Conservation (phyloP, 352 stramenopile genomes). For the Blastocystis sp. region DNA sequence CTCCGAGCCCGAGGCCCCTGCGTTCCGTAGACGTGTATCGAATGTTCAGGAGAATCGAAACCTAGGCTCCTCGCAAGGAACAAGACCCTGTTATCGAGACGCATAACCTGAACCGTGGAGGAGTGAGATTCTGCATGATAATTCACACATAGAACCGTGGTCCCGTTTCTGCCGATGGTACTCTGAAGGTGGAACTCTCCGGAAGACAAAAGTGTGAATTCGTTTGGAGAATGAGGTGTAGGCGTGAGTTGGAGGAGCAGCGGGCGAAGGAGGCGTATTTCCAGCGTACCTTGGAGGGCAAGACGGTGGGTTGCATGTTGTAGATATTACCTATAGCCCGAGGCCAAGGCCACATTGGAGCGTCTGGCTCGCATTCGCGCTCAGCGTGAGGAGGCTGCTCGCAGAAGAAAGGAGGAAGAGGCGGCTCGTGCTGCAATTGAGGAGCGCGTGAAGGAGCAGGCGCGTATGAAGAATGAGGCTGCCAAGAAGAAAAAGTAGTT, state of each 20-base stretch:
- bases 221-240: not conserved
- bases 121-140: not conserved
- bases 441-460: conserved; percentile 19
- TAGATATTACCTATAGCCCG: not conserved
- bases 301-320: not conserved
- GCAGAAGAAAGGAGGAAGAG: conserved; percentile 53
- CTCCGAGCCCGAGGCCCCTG: not conserved
- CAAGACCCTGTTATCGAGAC: not conserved
- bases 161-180: not conserved
- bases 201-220: conserved; percentile 31
- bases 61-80: not conserved
- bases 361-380: conserved; percentile 27
- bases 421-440: not conserved
- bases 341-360: conserved; percentile 44
- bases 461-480: conserved; percentile 5
- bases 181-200: conserved; percentile 18
- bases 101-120: not conserved
- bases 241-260: conserved; percentile 35
- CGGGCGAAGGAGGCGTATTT: conserved; percentile 39
- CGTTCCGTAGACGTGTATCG: not conserved
- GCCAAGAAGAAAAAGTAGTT: conserved; percentile 33
- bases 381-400: conserved; percentile 43
- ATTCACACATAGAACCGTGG: not conserved
- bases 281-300: conserved; percentile 37
- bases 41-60: not conserved